Percentiles rank a stretch among this genome's conserved stretches.
Evolutionary conservation across 805 yeast species (phyloP).

Genomic region (Kazachstania bromeliacearum): DNA sequence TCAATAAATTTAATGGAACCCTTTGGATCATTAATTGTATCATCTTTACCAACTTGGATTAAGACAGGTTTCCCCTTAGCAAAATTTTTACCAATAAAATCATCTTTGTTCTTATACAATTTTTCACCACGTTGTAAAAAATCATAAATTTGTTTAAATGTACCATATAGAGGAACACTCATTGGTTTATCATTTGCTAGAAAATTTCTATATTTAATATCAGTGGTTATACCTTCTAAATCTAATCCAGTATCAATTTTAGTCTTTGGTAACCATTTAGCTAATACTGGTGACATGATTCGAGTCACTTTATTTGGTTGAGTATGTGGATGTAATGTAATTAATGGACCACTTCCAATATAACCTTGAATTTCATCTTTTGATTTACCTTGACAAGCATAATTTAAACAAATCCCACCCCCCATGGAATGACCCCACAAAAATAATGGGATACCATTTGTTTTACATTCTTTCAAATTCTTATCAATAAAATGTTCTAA

Average conservation of each 20-base stretch:
- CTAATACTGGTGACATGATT: conserved; percentile 33
- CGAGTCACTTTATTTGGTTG: conserved; percentile 41
- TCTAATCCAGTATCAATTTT: conserved; percentile 48
- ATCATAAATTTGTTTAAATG: conserved; percentile 47
- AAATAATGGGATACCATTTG: conserved; percentile 29
- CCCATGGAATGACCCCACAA: conserved; percentile 77
- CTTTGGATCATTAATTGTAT: conserved; percentile 46
- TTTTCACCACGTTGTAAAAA: conserved; percentile 53
- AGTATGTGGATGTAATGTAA: conserved; percentile 48
- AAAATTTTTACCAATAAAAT: conserved; percentile 27
- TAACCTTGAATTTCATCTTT: conserved; percentile 39
- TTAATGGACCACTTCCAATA: conserved; percentile 50
- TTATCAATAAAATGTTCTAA: conserved; percentile 40
- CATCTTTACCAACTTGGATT: conserved; percentile 55
- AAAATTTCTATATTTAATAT: conserved; percentile 38
- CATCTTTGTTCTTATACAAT: conserved; percentile 33
- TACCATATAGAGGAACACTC: conserved; percentile 40
- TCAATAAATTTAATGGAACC: conserved; percentile 38
- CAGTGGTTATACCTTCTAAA: conserved; percentile 45
- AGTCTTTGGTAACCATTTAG: conserved; percentile 37
- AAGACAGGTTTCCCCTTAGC: conserved; percentile 37
- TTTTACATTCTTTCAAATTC: conserved; percentile 18
- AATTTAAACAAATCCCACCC: conserved; percentile 60
- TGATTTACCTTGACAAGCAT: conserved; percentile 47
- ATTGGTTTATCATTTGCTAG: conserved; percentile 34